Conservation (phyloP, 768 basidiomycete genomes). For the Russula brevipes region DNA sequence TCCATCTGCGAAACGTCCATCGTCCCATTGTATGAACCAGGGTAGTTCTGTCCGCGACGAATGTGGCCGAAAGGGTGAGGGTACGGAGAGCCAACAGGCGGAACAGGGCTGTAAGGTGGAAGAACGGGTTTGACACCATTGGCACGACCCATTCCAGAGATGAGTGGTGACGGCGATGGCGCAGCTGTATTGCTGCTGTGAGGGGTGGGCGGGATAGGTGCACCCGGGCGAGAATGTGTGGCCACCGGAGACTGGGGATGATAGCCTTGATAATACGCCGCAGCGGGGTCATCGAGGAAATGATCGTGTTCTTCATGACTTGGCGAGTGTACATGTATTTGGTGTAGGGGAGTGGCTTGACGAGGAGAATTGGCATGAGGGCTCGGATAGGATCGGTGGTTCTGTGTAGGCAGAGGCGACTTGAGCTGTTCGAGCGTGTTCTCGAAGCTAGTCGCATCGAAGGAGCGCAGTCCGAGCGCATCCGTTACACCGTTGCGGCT, state of each 20-base stretch:
- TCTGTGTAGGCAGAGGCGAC: conserved; percentile 3
- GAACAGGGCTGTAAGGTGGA: conserved; percentile 47
- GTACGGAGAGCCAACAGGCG: conserved; percentile 67
- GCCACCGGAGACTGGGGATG: conserved; percentile 40
- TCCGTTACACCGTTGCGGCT: conserved; percentile 25
- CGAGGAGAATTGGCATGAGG: conserved; percentile 1
- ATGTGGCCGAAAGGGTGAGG: conserved; percentile 75
- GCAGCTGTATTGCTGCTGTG: conserved; percentile 69
- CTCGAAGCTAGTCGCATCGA: conserved; percentile 20
- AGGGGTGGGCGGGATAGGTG: conserved; percentile 76
- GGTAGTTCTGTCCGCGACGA: conserved; percentile 41
- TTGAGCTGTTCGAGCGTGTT: conserved; percentile 22
- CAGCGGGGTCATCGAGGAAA: conserved; percentile 55
- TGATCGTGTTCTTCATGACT: conserved; percentile 55
- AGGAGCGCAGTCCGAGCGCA: conserved; percentile 21
- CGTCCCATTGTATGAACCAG: conserved; percentile 35
- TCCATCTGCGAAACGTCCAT: conserved; percentile 34
- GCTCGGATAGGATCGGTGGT: conserved; percentile 6
- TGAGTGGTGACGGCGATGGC: conserved; percentile 63
- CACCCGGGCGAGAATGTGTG: conserved; percentile 49
- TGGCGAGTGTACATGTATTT: conserved; percentile 15
- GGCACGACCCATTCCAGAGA: conserved; percentile 45
- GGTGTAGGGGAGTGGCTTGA: conserved; percentile 29
- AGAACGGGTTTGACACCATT: conserved; percentile 32
- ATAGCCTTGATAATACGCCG: conserved; percentile 55